Base-by-base conservation (phyloP, 2,329 filamentous ascomycete species). In the Tolypocladium ovalisporum region DNA sequence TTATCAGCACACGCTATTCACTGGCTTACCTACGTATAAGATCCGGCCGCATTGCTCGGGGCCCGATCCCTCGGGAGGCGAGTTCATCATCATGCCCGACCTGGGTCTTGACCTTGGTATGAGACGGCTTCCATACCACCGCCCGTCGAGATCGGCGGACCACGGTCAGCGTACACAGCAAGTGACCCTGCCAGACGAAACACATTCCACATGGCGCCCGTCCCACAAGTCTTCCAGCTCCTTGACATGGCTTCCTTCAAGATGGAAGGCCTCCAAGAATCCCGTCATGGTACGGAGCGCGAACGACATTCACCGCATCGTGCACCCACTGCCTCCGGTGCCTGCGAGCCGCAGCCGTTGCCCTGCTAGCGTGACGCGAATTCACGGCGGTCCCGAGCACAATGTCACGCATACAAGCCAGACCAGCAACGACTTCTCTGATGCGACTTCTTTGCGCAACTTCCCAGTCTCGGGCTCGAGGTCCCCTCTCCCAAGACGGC, bases 281-380 rank as follows among this genome's bases (percentile, higher is more conserved):
- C 51, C 57, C 42, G 35, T 56, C 37, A 29, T 75, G 55, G 67
- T 75, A 57, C 70, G 68, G 56, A 71, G 69, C 57, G 66, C 70
- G 59, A 67, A 73, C 58, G 74, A 72, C 57, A 65, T 74, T 56
- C 71, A 75, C 63, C 70, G 70, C 60, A 70, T 74, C 57, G 64
- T 70, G 36, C 67, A 67, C 29, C 68, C 73, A 44, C 58, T 73
- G 29, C 72, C 76, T 54, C 68, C 72, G 52, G 64, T 74, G 22
- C 70, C 71, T n/a, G 69, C 63, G 55, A 69, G 68, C 54, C 29
- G 24, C 24, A 35, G 37, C 32, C 53, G 24, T 27, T 47, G 29
- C 27, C 39, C 40, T 27, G 49, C 56, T 44, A 51, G 29, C 29
- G 29, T 7, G 27, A 15, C 35, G 37, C 52, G 52, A 29, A 5